Percentiles rank a stretch among this genome's conserved stretches.
phyloP scores from a whole-genome alignment of 2,329 filamentous ascomycete species.

The Arachnopeziza araneosa region DNA sequence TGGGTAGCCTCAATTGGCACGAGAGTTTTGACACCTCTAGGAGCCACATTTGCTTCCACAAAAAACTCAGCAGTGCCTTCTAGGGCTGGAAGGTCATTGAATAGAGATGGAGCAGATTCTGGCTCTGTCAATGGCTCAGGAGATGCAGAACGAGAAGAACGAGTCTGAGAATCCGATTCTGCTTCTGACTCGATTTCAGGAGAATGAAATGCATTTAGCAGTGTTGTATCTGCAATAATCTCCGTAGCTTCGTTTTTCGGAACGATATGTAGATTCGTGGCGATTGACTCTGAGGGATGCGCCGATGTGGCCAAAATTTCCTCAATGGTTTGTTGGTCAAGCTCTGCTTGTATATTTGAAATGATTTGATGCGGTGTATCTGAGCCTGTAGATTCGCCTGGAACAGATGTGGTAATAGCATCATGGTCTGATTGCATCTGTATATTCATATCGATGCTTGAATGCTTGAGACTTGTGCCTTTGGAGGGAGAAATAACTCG shows the following conservation, averaged over 20 bases:
- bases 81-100: not conserved
- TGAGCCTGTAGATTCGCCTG: not conserved
- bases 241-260: not conserved
- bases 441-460: too few species aligned
- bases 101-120: not conserved
- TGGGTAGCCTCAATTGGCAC: slow-evolving; percentile 9
- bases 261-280: not conserved
- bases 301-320: not conserved
- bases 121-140: not conserved
- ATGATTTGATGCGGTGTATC: not conserved
- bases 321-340: not conserved
- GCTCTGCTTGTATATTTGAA: not conserved
- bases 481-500: too few species aligned
- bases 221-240: not conserved
- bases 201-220: not conserved
- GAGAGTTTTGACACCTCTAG: slow-evolving; percentile 4
- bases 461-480: too few species aligned
- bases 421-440: too few species aligned
- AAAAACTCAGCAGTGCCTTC: not conserved
- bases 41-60: not conserved
- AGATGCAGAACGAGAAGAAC: not conserved
- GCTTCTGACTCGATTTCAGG: not conserved
- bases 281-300: not conserved
- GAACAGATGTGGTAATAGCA: not conserved
- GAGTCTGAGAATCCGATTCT: not conserved